Percentiles rank a stretch among this genome's conserved stretches.
phyloP scores from a whole-genome alignment of 1,284 basidiomycete species.

The Ceratobasidium theobromae region DNA sequence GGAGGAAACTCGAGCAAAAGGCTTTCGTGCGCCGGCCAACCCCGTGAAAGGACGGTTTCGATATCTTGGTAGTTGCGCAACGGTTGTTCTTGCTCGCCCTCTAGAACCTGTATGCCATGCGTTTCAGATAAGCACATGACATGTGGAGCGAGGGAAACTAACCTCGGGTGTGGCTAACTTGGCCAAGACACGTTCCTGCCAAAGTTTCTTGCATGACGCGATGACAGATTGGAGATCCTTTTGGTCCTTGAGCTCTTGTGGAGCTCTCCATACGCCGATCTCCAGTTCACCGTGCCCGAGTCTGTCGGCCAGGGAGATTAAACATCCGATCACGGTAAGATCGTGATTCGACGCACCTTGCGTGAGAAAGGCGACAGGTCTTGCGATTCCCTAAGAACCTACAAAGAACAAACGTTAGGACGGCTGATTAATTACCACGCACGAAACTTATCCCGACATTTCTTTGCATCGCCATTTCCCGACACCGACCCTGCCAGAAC shows the following conservation, averaged over 20 bases:
- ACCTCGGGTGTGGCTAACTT: constrained; percentile 36
- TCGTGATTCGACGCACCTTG: constrained; percentile 1
- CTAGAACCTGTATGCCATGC: constrained; percentile 18
- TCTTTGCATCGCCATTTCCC: constrained; percentile 37
- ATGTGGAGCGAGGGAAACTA: background rate
- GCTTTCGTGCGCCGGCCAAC: constrained; percentile 33
- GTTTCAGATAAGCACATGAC: background rate
- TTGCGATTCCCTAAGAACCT: constrained; percentile 28
- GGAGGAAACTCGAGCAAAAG: constrained; percentile 24
- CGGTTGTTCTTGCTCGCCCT: constrained; percentile 29
- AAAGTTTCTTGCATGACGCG: constrained; percentile 33
- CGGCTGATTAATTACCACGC: background rate
- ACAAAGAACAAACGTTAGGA: constrained; percentile 5
- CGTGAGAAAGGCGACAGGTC: constrained; percentile 33
- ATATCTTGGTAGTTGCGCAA: constrained; percentile 34
- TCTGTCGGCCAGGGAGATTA: constrained; percentile 2
- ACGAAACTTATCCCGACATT: constrained; percentile 32
- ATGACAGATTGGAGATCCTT: constrained; percentile 33
- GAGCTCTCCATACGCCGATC: constrained; percentile 35
- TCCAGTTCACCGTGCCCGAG: constrained; percentile 35
- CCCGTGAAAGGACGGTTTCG: constrained; percentile 32
- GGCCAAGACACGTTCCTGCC: constrained; percentile 35
- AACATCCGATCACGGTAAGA: constrained; percentile 1
- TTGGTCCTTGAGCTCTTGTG: constrained; percentile 32
- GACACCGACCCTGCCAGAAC: constrained; percentile 34